These are phyloP conservation scores for Euphorbia peplus DNA, from an alignment of 345 rosid genomes.

Conservation along the genomic window DNA sequence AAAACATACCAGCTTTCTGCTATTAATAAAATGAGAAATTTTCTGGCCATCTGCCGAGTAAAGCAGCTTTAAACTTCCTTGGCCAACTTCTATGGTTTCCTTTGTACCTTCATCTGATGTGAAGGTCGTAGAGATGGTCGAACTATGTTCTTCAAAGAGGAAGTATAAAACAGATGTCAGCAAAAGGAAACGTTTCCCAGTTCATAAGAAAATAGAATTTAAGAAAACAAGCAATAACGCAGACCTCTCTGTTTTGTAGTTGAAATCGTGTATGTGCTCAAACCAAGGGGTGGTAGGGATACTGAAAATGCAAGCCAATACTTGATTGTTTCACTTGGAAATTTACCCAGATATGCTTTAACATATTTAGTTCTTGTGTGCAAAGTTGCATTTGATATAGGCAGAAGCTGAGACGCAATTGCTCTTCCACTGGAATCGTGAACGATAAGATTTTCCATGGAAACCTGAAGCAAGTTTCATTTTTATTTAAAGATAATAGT, in stretches of 20 bases:
- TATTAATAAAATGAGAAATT: constrained; percentile 52
- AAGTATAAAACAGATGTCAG: constrained; percentile 15
- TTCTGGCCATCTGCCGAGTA: constrained; percentile 56
- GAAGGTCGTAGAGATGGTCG: constrained; percentile 42
- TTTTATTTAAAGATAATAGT: neutral
- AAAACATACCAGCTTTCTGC: constrained; percentile 49
- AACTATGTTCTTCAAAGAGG: constrained; percentile 40
- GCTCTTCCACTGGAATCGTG: constrained; percentile 66
- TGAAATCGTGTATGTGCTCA: constrained; percentile 69
- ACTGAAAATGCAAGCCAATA: constrained; percentile 83
- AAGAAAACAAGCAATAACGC: constrained; percentile 18
- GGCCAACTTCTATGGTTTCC: constrained; percentile 62
- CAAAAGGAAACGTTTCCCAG: neutral
- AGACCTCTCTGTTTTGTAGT: constrained; percentile 60
- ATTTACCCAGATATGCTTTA: constrained; percentile 66
- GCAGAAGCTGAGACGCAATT: constrained; percentile 76
- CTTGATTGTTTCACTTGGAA: constrained; percentile 45
- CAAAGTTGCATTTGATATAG: constrained; percentile 53
- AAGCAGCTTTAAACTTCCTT: constrained; percentile 68
- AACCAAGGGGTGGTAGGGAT: constrained; percentile 89
- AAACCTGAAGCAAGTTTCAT: constrained; percentile 46
- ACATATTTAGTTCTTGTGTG: constrained; percentile 52
- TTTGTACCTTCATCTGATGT: constrained; percentile 40
- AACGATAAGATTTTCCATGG: constrained; percentile 48
- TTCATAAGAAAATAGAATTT: constrained; percentile 6